These are phyloP conservation scores for Ajuga chamaepitys DNA, from an alignment of 257 asterid species.

Conservation along the genomic window DNA sequence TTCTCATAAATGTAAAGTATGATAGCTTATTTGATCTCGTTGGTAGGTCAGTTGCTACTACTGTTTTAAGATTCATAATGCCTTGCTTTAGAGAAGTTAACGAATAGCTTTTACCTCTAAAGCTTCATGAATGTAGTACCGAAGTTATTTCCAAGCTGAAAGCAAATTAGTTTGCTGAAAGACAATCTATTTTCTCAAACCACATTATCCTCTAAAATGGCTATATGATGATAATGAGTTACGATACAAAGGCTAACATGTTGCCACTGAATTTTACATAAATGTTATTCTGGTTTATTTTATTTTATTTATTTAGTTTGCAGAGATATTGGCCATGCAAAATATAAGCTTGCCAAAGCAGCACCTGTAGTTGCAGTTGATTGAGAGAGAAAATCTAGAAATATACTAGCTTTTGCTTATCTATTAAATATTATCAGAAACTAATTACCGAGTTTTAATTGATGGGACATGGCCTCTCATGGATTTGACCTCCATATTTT, in stretches of 20 bases:
- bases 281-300: not conserved
- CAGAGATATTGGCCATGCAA: not conserved
- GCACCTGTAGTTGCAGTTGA: not conserved
- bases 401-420: not conserved
- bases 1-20: not conserved
- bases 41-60: not conserved
- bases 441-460: not conserved
- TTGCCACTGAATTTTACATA: not conserved
- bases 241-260: not conserved
- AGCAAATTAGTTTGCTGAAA: not conserved
- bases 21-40: not conserved
- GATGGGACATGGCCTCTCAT: not conserved
- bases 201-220: not conserved
- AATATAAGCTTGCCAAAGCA: not conserved
- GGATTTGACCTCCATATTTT: constrained; percentile 2
- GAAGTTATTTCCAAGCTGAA: not conserved
- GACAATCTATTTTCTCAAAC: too few species aligned
- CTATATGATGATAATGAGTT: not conserved
- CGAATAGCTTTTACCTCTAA: not conserved
- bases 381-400: not conserved
- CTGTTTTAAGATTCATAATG: not conserved
- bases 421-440: not conserved
- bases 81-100: not conserved
- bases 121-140: not conserved
- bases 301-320: not conserved